Evolutionary conservation across 139 green algal species (phyloP).

Genomic region (Chlorella sp.): DNA sequence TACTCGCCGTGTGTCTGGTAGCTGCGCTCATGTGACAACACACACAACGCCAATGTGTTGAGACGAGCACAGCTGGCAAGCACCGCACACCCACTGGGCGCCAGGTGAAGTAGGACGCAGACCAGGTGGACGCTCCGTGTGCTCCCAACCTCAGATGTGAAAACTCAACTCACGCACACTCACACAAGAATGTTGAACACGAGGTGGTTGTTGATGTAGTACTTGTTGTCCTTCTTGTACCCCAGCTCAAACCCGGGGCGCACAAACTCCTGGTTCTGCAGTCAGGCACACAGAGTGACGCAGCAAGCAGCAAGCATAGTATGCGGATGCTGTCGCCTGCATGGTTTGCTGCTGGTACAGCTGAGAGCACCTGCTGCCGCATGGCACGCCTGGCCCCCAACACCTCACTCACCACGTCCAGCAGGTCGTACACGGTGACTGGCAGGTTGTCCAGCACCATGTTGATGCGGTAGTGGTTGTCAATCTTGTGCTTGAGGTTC

Average conservation of each 20-base stretch:
- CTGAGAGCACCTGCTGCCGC: not conserved
- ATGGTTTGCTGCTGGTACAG: no score
- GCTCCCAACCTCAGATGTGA: no score
- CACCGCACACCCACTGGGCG: no score
- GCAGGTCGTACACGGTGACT: conserved; percentile 84
- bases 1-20: conserved; percentile 81
- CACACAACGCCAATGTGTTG: no score
- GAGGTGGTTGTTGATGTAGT: conserved; percentile 93
- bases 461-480: conserved; percentile 82
- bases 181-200: conserved; percentile 92
- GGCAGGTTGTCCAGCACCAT: conserved; percentile 96
- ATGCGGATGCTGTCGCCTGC: not conserved
- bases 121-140: no score
- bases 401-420: conserved; percentile 42
- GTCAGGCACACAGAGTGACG: not conserved
- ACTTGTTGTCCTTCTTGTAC: conserved; percentile 47
- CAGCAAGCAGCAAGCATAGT: not conserved
- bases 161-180: no score
- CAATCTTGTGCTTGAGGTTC: conserved; percentile 51
- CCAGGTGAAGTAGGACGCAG: no score
- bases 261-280: conserved; percentile 44
- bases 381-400: not conserved
- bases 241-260: conserved; percentile 85
- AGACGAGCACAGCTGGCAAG: no score
- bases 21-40: no score